phyloP scores from a whole-genome alignment of 257 asterid genomes.

The Sherardia arvensis region DNA sequence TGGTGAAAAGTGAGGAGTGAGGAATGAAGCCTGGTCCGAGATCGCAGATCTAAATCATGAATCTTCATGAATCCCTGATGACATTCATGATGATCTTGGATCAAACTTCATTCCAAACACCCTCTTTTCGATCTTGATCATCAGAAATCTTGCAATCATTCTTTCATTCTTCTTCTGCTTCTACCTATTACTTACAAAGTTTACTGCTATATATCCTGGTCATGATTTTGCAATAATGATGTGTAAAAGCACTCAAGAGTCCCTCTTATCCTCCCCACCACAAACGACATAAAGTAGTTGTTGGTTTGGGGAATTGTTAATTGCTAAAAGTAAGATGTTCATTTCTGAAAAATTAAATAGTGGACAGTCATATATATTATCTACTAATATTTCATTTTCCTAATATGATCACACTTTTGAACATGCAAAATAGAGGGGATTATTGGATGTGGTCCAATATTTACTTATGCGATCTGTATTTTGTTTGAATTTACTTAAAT shows the following conservation, averaged over 20 bases:
- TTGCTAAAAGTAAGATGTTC: neutral
- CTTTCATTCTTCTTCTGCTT: neutral
- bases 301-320: neutral
- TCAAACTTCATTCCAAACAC: slow-evolving; percentile 85
- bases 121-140: slow-evolving; percentile 24
- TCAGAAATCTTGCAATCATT: neutral
- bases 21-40: slow-evolving; percentile 99
- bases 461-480: too few relatives aligned
- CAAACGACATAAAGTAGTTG: slow-evolving; percentile 23
- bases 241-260: slow-evolving; percentile 11
- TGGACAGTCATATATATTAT: too few relatives aligned
- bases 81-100: slow-evolving; percentile 27
- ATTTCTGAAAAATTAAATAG: too few relatives aligned
- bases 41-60: slow-evolving; percentile 5
- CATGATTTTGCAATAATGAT: slow-evolving; percentile 37
- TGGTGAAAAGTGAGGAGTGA: slow-evolving; percentile 33
- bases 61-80: neutral
- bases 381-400: too few relatives aligned
- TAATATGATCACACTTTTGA: too few relatives aligned
- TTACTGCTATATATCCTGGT: neutral
- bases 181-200: neutral
- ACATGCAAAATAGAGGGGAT: too few relatives aligned
- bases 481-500: too few relatives aligned
- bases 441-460: too few relatives aligned
- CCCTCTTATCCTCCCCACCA: slow-evolving; percentile 12